These are phyloP conservation scores for Backusella tuberculispora DNA, from an alignment of 192 early-diverging fungal species.

Conservation along the genomic window DNA sequence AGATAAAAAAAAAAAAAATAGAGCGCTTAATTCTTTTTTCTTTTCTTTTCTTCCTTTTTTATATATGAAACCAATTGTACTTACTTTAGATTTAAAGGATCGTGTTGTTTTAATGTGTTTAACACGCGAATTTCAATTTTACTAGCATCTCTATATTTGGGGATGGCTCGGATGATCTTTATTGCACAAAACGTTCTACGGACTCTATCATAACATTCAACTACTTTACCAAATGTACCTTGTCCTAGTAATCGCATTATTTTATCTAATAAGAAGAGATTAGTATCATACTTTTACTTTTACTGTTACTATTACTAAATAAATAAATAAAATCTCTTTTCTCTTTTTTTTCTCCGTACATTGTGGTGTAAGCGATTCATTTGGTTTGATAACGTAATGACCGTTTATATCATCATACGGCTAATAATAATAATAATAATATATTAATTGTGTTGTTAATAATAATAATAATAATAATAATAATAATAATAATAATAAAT, in stretches of 20 bases:
- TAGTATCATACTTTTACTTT: too few relatives aligned
- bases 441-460: constrained; percentile 3
- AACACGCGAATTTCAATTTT: constrained; percentile 89
- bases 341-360: constrained; percentile 71
- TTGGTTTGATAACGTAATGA: constrained; percentile 81
- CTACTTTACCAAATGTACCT: constrained; percentile 98
- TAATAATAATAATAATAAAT: not conserved
- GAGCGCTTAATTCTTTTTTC: not conserved
- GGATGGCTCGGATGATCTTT: constrained; percentile 92
- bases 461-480: not conserved
- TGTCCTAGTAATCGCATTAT: constrained; percentile 90
- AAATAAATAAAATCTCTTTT: not conserved
- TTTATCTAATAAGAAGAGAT: too few relatives aligned
- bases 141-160: constrained; percentile 95
- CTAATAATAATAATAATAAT: not conserved
- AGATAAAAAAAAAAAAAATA: constrained; percentile 11
- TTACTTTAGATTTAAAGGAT: constrained; percentile 83
- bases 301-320: too few relatives aligned
- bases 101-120: constrained; percentile 73
- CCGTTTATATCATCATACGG: constrained; percentile 90
- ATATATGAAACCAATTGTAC: constrained; percentile 16
- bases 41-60: not conserved
- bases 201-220: constrained; percentile 80
- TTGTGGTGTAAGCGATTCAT: constrained; percentile 75
- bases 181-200: constrained; percentile 71